Base-by-base conservation (phyloP, 768 basidiomycete genomes). In the Phylloporus arenicola region DNA sequence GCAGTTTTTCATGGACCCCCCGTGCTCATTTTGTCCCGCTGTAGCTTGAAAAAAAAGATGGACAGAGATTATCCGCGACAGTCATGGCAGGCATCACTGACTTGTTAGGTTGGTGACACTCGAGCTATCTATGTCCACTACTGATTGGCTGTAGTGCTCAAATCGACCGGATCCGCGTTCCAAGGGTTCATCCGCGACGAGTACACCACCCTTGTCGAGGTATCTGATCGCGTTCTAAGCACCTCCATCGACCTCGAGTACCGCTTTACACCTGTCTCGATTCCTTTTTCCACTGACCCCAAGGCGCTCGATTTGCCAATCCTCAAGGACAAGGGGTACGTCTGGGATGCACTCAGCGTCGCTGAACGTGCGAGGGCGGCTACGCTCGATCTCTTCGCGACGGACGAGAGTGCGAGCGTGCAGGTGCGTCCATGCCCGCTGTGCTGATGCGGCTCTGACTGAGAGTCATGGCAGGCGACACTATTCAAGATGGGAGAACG, bases 321-420 rank as follows among this genome's bases (percentile, higher is more conserved):
- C 1, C 75, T 75, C 7, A 50, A 70, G 37, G 67, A 61, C 7
- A 71, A 70, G 19, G 83, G 84, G 1, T 70, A 73, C 17, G 70
- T 81, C 3, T 86, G 84, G 80, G 83, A 86, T 52, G 75, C 72
- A 30, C 72, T 75, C 1, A 75, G 79, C 7, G 74, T 85, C 3
- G 72, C 70, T 7, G 64, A 69, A 9, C 68, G 63, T 10, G 88
- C 83, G 34, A 77, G 83, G 48, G 67, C 70, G 38, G 74, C 79
- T 1, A 94, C 92, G 20, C 70, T 97, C 33, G 82, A 92, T 52
- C 69, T 83, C 1, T 97, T 97, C 64, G 91, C 92, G 4, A 68
- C 72, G 29, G 92, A 98, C 58, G 86, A 94, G 60, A 92, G 90
- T 61, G 92, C 89, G 9, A 91, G 88, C 57, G 92, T 96, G 3